phyloP scores from a whole-genome alignment of 1,139 yeast species.

The Meyerozyma carpophila region DNA sequence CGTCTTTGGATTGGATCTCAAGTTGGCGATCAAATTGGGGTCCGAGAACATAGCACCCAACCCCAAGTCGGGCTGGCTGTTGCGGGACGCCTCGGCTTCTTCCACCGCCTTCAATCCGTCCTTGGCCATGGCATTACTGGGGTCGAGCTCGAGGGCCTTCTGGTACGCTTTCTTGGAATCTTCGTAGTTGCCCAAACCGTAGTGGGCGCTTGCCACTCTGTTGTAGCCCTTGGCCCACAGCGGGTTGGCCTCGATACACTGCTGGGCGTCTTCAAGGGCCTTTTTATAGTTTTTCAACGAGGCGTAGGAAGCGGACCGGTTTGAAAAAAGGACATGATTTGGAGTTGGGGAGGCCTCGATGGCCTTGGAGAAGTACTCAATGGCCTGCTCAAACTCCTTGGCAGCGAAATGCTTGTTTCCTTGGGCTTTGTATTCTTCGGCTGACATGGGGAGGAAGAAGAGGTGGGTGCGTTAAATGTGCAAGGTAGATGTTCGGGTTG shows the following conservation, averaged over 20 bases:
- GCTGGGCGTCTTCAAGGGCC: conserved; percentile 80
- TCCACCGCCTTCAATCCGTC: conserved; percentile 73
- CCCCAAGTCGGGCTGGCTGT: conserved; percentile 64
- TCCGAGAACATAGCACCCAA: conserved; percentile 73
- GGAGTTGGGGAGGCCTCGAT: conserved; percentile 78
- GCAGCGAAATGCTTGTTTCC: conserved; percentile 92
- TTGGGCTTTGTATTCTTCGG: conserved; percentile 71
- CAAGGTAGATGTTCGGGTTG: no score
- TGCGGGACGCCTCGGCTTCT: conserved; percentile 42
- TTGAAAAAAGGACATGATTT: conserved; percentile 86
- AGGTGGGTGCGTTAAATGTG: not conserved
- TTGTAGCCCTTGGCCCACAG: conserved; percentile 93
- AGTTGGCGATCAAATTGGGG: conserved; percentile 71
- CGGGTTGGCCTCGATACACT: conserved; percentile 73
- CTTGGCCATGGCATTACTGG: conserved; percentile 80
- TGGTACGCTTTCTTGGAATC: conserved; percentile 66
- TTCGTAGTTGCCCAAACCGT: conserved; percentile 74
- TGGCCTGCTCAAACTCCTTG: conserved; percentile 77
- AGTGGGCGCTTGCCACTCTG: conserved; percentile 90
- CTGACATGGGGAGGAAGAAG: conserved; percentile 29
- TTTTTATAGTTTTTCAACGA: conserved; percentile 66
- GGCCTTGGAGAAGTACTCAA: conserved; percentile 77
- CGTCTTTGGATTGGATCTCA: conserved; percentile 82
- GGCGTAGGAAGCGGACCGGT: conserved; percentile 90
- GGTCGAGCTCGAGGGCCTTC: conserved; percentile 79